Conservation (phyloP, 2,329 filamentous ascomycete species). For the Diaporthe sp. region DNA sequence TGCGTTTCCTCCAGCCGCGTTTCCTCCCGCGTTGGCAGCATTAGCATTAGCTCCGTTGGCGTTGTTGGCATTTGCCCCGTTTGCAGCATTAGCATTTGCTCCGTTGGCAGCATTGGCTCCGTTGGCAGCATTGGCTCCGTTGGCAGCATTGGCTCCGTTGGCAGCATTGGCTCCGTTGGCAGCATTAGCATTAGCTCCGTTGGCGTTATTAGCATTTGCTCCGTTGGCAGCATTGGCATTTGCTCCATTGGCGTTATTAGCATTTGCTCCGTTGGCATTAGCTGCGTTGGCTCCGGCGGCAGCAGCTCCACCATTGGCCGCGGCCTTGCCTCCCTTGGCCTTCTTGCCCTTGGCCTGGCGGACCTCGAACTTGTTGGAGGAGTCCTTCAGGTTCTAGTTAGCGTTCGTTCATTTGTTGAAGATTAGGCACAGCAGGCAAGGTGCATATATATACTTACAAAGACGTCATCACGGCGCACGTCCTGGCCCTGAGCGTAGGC, state of each 20-base stretch:
- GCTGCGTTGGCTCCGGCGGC: conserved; percentile 14
- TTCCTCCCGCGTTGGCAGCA: background rate
- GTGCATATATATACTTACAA: background rate
- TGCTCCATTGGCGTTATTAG: background rate
- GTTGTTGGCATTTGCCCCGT: too few species aligned
- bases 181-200: background rate
- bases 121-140: background rate
- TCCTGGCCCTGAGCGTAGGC: background rate
- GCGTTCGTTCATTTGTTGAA: background rate
- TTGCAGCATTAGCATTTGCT: too few species aligned
- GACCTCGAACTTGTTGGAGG: background rate
- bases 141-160: background rate
- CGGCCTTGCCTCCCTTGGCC: background rate
- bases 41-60: background rate
- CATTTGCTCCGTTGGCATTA: background rate
- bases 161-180: background rate
- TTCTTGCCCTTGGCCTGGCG: conserved; percentile 23
- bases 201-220: background rate
- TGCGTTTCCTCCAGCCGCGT: background rate
- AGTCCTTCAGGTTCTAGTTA: conserved; percentile 1
- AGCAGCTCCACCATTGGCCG: conserved; percentile 15
- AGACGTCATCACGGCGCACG: background rate
- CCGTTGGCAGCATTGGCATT: background rate
- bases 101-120: too few species aligned
- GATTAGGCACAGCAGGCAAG: background rate